Base-by-base conservation (phyloP, 2,329 filamentous ascomycete genomes). In the Microdochium paspali region DNA sequence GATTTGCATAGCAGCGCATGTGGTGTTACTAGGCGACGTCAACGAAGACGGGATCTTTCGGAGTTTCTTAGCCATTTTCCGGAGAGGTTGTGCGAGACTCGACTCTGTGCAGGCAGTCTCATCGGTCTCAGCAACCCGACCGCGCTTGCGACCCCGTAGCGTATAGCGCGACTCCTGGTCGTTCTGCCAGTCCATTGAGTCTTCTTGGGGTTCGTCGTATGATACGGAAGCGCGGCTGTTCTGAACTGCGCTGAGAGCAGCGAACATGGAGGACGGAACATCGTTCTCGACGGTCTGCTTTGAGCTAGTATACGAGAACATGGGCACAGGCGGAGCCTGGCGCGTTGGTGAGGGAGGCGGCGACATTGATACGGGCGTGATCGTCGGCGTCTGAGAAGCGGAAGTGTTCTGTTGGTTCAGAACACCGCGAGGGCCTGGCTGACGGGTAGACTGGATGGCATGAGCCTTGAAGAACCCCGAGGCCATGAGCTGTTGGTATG, bases 381-480 rank as follows among this genome's bases (percentile, higher is more conserved):
- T n/a, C n/a, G n/a, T 31, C 10, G 31, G 15, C 1, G 40, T 6
- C n/a, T 13, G 43, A 23, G 25, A 51, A 31, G 39, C 49, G 21
- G 25, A 51, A 35, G 39, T 48, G 24, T 46, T 40, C 28, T 25
- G 46, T 45, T 43, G 47, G 20, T 39, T 48, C 18, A 48, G 50
- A 23, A 48, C 45, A 28, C 44, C 44, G 21, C 51, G 51, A 12
- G 56, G 61, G 21, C 60, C 58, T 2, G 66, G 72, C 56, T 74
- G 73, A 3, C 77, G 67, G 1, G 74, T 77, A 4, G 76, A 78
- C 50, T 76, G 72, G 51, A 80, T 80, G 46, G 77, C 76, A 51
- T 79, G 76, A 23, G 72, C 66, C 44, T 72, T 67, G 59, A 81
- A 81, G 69, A 81, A 81, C 50, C 77, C 77, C 5, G 70, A 70